Base-by-base conservation (phyloP, 495 filamentous ascomycete genomes). In the Aspergillus indologenus region DNA sequence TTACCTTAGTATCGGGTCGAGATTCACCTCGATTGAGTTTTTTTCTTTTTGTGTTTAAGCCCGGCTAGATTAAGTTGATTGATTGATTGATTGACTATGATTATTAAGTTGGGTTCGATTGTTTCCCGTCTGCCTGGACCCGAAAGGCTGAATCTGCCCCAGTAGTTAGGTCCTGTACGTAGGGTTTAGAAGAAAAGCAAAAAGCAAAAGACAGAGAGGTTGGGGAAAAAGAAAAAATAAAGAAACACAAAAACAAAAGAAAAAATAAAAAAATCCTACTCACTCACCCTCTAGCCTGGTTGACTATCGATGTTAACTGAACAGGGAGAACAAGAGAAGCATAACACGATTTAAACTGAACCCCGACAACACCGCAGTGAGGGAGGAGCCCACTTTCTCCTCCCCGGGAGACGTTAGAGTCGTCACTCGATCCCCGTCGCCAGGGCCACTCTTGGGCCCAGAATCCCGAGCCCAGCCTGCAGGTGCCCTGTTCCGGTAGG, bases 331-430 rank as follows among this genome's bases (percentile, higher is more conserved):
- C 5, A 4, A 40, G 34, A 40, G 34, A 40, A 40, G 34, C 12
- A 29, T 29, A 29, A 4, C 26, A 9, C 26, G 4, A 45, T 21
- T 31, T 75, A 61, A 81, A 52, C 70, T 64, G 63, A 83, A 82
- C 74, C 12, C 34, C 34, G 73, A 69, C 57, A 92, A 91, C 6
- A 92, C n/a, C n/a, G 73, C 26, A 9, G 26, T 29, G 26, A 3
- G 12, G 5, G 34, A 40, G 34, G 34, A 14, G 26, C 5, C 34
- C 34, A 40, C 7, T 40, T 15, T 11, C 12, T 14, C 34, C 12
- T 14, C 34, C 34, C 34, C 6, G 34, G 12, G 34, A 40, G 12
- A 40, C 34, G 34, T 40, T 40, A 14, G n/a, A n/a, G 12, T 40
- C 12, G 34, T 8, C 5, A n/a, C 34, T 40, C 12, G 34, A 11